Percentiles rank a stretch among this genome's conserved stretches.
These are phyloP conservation scores for Pleurotus cornucopiae DNA, from an alignment of 768 basidiomycete genomes.

Conservation along the genomic window DNA sequence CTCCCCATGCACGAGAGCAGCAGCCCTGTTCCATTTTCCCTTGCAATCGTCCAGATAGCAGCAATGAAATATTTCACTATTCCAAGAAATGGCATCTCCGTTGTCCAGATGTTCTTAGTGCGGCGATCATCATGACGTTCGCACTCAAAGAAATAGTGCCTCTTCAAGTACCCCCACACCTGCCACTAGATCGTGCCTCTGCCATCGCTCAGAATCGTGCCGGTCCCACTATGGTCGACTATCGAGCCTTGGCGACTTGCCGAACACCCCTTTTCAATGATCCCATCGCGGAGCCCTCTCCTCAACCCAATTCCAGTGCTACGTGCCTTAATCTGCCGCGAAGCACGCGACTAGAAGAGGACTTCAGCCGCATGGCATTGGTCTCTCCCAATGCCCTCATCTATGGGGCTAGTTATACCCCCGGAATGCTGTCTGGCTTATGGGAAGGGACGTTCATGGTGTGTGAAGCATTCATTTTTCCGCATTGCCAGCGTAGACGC, in stretches of 20 bases:
- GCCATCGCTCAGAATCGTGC: slow-evolving; percentile 38
- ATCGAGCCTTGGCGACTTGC: slow-evolving; percentile 33
- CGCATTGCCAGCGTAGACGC: slow-evolving; percentile 1
- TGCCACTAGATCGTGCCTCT: slow-evolving; percentile 43
- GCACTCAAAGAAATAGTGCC: slow-evolving; percentile 44
- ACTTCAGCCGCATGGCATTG: slow-evolving; percentile 31
- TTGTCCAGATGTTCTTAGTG: slow-evolving; percentile 34
- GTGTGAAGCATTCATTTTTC: slow-evolving; percentile 13
- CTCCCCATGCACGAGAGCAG: not conserved
- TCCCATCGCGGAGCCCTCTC: slow-evolving; percentile 14
- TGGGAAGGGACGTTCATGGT: slow-evolving; percentile 66
- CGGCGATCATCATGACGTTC: slow-evolving; percentile 50
- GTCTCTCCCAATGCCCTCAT: slow-evolving; percentile 16
- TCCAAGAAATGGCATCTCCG: slow-evolving; percentile 11
- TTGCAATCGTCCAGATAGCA: too few relatives aligned
- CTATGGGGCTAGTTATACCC: slow-evolving; percentile 26
- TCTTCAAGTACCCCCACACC: slow-evolving; percentile 42
- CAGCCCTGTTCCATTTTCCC: too few relatives aligned
- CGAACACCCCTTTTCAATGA: slow-evolving; percentile 51
- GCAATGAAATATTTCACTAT: slow-evolving; percentile 1
- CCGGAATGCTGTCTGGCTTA: slow-evolving; percentile 46
- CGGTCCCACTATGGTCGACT: slow-evolving; percentile 55
- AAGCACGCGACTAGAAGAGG: slow-evolving; percentile 28
- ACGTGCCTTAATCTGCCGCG: slow-evolving; percentile 18
- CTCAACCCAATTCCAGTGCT: not conserved